Base-by-base conservation (phyloP, 768 basidiomycete genomes). In the Phanerochaete carnosa region DNA sequence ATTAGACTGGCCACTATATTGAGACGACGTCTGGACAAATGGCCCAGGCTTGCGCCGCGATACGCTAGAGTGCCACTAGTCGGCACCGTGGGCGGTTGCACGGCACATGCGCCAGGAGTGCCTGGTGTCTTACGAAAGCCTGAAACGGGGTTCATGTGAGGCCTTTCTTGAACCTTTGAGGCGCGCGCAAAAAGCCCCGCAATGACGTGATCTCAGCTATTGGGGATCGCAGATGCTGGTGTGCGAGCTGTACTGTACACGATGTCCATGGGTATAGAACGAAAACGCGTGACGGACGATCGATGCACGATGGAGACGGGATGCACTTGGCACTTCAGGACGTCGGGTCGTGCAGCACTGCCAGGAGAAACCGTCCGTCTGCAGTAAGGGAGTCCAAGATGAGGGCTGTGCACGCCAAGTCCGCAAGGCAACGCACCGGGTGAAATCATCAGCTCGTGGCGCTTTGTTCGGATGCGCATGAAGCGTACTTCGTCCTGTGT, bases 371-470 rank as follows among this genome's bases (percentile, higher is more conserved):
- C 66, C 84, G 81, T 57, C 89, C 88, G 68, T 93, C 93, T 94
- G 65, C 29, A 16, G 22, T 5, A 22, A 19, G 29, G n/a, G n/a
- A n/a, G n/a, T n/a, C n/a, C n/a, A n/a, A n/a, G n/a, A n/a, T n/a
- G n/a, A n/a, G n/a, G n/a, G 35, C 25, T 33, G 61, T 45, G 51
- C 15, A 9, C 22, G 43, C 43, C 15, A 22, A 15, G 43, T 22
- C 2, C 43, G 43, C 16, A 45, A 25, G 46, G 53, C 45, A 33
- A 75, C 88, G 29, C 56, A 93, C 95, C 91, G 59, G 95, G 95
- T 2, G 95, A 92, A 62, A 97, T 94, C 89, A 97, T 91, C 59
- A 97, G 78, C 69, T 96, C 95, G 72, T 97, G 95, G 55, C 90
- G 82, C 70, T 85, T 92, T 60, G 95, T 96, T 52, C 95, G 84